Conservation (phyloP, 140 eudicot genomes). For the Anethum foeniculum region DNA sequence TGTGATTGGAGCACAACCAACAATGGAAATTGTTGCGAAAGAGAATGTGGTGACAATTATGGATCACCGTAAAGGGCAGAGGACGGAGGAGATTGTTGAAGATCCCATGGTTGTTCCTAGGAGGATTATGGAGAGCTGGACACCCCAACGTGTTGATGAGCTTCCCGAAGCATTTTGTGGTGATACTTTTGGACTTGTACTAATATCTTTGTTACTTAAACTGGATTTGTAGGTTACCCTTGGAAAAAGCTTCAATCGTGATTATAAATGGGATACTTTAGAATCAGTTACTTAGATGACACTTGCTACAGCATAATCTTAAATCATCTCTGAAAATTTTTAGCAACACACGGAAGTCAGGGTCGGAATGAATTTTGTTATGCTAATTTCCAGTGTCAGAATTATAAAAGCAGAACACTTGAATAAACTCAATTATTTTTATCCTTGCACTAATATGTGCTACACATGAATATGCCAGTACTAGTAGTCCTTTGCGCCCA, state of each 20-base stretch:
- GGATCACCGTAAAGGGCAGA: conserved; percentile 72
- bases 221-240: neutral
- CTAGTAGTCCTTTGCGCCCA: neutral
- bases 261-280: neutral
- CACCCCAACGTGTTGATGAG: conserved; percentile 79
- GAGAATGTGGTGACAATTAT: conserved; percentile 77
- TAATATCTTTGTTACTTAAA: neutral
- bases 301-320: neutral
- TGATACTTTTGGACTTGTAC: conserved; percentile 18
- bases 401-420: neutral
- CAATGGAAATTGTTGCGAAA: conserved; percentile 90
- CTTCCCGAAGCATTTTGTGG: conserved; percentile 98
- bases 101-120: conserved; percentile 96
- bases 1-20: conserved; percentile 97
- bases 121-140: conserved; percentile 88
- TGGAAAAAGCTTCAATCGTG: neutral
- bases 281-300: neutral
- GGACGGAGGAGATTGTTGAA: conserved; percentile 69
- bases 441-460: neutral
- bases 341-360: neutral
- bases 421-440: neutral
- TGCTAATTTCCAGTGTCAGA: neutral
- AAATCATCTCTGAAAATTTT: neutral
- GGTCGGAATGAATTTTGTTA: neutral
- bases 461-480: neutral